These are phyloP conservation scores for Besnoitia besnoiti DNA, from an alignment of 169 alveolate genomes.

Conservation along the genomic window DNA sequence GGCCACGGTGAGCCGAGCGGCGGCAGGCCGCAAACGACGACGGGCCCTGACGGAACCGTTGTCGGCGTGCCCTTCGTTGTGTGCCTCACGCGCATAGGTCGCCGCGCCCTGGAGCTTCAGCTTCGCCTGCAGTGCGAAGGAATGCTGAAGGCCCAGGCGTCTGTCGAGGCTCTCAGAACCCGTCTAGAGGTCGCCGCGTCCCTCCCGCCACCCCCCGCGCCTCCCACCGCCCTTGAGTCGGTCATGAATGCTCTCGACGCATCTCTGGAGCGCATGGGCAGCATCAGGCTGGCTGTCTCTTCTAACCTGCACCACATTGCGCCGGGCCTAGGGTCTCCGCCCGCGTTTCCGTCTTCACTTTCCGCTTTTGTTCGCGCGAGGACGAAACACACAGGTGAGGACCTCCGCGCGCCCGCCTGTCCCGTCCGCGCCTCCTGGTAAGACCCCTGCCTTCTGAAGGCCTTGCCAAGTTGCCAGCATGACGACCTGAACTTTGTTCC, in stretches of 20 bases:
- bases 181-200: background rate
- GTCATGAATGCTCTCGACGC: background rate
- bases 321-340: background rate
- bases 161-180: background rate
- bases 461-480: too few species aligned
- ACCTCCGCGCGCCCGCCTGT: background rate
- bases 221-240: background rate
- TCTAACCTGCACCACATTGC: background rate
- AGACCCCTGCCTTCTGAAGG: too few species aligned
- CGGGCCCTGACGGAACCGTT: too few species aligned
- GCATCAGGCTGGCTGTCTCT: background rate
- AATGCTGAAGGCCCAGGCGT: background rate
- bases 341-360: too few species aligned
- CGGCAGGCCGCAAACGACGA: too few species aligned
- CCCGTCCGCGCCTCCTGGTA: too few species aligned
- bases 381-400: background rate
- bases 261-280: background rate
- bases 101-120: conserved; percentile 32
- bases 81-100: background rate
- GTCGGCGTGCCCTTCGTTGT: too few species aligned
- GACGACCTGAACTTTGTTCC: too few species aligned
- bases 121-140: conserved; percentile 11
- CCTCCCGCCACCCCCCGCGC: background rate
- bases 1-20: too few species aligned
- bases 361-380: too few species aligned